Evolutionary conservation across 2,329 filamentous ascomycete species (phyloP).

Genomic region (Thelonectria rubi): DNA sequence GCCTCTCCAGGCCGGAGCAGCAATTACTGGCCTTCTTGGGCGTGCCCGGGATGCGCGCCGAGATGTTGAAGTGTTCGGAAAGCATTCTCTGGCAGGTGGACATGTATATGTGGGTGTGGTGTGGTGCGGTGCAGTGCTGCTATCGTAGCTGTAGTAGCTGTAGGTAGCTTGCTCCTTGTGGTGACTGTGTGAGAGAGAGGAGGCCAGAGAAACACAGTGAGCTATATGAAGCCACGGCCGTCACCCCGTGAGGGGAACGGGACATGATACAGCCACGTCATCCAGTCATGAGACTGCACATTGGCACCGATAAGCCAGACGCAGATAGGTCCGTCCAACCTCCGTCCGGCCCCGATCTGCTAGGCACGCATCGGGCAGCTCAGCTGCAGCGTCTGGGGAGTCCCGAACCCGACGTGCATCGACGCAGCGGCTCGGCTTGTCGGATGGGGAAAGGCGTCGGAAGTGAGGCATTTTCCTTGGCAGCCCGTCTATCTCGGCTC

Average conservation of each 20-base stretch:
- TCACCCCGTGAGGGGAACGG: background rate
- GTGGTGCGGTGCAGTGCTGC: background rate
- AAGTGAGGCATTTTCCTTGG: constrained; percentile 10
- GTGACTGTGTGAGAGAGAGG: background rate
- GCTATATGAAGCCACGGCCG: background rate
- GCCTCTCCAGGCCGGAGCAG: constrained; percentile 24
- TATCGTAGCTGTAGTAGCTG: background rate
- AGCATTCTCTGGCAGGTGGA: constrained; percentile 27
- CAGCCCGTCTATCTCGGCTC: background rate
- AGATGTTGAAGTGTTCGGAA: constrained; percentile 23
- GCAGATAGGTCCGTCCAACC: background rate
- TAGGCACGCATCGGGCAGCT: background rate
- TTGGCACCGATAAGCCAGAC: background rate
- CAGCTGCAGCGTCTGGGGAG: background rate
- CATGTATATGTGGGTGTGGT: constrained; percentile 4
- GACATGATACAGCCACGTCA: background rate
- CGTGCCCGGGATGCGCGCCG: constrained; percentile 12
- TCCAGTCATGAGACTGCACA: background rate
- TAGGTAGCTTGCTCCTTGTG: background rate
- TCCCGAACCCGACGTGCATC: too few species aligned
- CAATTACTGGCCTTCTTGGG: constrained; percentile 24
- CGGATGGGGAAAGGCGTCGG: too few species aligned
- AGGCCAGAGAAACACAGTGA: background rate
- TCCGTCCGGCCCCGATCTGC: too few species aligned
- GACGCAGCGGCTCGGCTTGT: too few species aligned